Evolutionary conservation across 2,329 filamentous ascomycete species (phyloP).

Genomic region (Sporothrix euskadiensis): DNA sequence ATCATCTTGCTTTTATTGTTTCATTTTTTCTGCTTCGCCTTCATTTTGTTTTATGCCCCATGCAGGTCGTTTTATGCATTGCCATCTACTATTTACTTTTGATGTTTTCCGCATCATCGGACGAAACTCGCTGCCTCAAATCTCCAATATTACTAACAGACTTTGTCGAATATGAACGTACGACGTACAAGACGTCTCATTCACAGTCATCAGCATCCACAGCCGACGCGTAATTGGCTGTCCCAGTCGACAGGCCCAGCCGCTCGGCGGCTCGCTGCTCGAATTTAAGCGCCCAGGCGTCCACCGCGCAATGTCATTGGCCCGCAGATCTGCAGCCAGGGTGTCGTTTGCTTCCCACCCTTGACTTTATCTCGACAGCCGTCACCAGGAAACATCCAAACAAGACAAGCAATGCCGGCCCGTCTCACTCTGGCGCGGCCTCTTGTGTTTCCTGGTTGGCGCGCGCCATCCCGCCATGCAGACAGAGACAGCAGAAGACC

Average conservation of each 20-base stretch:
- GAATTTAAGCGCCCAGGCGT: conserved; percentile 35
- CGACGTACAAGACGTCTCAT: neutral
- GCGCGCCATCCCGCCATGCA: conserved; percentile 44
- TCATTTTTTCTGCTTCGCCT: neutral
- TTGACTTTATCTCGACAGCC: neutral
- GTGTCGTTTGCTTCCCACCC: conserved; percentile 17
- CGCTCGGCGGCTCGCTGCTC: conserved; percentile 25
- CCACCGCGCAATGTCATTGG: conserved; percentile 33
- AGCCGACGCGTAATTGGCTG: conserved; percentile 7
- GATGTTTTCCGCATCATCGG: neutral
- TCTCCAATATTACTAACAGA: neutral
- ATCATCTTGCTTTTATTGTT: neutral
- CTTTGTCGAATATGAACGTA: no score
- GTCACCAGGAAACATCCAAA: conserved; percentile 12
- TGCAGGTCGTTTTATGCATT: neutral
- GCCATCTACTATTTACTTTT: neutral
- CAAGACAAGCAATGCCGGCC: conserved; percentile 19
- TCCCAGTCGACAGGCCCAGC: neutral
- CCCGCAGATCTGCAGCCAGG: conserved; percentile 25
- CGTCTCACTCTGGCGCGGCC: conserved; percentile 10
- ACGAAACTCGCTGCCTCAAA: neutral
- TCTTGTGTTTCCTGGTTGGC: conserved; percentile 38
- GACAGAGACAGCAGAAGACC: neutral
- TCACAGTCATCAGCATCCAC: neutral
- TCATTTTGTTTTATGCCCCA: neutral